Evolutionary conservation across 2,329 filamentous ascomycete species (phyloP).

Genomic region (Ceratocystis destructans): DNA sequence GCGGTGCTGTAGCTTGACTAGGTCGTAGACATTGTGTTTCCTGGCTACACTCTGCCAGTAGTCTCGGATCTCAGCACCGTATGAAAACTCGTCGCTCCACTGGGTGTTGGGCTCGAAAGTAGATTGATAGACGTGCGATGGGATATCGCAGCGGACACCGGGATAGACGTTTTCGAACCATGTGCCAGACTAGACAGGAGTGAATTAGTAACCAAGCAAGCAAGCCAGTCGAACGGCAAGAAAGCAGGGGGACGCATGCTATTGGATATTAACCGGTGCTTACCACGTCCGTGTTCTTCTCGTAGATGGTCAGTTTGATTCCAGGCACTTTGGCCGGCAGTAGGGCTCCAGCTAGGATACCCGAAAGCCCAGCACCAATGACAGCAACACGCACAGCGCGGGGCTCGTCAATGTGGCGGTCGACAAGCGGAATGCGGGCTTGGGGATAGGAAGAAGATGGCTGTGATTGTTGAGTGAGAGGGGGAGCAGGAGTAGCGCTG

Average conservation of each 20-base stretch:
- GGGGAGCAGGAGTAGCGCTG: not conserved
- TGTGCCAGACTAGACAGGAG: conserved; percentile 27
- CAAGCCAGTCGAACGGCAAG: not conserved
- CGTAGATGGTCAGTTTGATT: conserved; percentile 50
- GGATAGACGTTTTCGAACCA: conserved; percentile 48
- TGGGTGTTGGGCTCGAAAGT: conserved; percentile 53
- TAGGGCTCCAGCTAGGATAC: conserved; percentile 44
- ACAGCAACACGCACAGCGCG: conserved; percentile 27
- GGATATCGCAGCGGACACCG: conserved; percentile 54
- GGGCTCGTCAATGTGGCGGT: conserved; percentile 28
- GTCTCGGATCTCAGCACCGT: conserved; percentile 50
- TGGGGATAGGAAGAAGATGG: conserved; percentile 1
- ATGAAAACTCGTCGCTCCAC: conserved; percentile 56
- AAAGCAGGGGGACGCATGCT: not conserved
- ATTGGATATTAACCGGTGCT: too few relatives aligned
- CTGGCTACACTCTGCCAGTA: conserved; percentile 36
- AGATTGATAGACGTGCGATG: conserved; percentile 53
- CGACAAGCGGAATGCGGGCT: conserved; percentile 21
- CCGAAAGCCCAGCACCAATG: conserved; percentile 28
- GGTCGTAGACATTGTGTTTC: conserved; percentile 40
- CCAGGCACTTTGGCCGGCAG: conserved; percentile 55
- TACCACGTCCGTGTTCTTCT: conserved; percentile 56
- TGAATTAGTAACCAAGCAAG: not conserved
- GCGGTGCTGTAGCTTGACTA: conserved; percentile 40
- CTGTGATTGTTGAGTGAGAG: not conserved